Percentiles rank a stretch among this genome's conserved stretches.
phyloP scores from a whole-genome alignment of 208 protist species.

The Trypanosoma caninum region DNA sequence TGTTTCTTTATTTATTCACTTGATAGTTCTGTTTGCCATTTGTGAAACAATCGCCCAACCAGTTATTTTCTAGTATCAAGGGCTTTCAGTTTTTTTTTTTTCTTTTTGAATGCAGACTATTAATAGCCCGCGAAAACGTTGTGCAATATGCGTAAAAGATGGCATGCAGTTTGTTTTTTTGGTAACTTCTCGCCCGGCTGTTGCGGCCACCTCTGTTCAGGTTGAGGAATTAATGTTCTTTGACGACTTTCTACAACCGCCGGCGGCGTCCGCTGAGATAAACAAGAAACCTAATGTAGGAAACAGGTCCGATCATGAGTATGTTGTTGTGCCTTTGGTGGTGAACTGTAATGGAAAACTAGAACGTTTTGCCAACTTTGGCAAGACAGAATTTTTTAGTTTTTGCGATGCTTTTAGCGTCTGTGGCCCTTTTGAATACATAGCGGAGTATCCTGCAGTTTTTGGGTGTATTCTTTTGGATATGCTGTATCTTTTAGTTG shows the following conservation, averaged over 20 bases:
- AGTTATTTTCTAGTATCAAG: not conserved
- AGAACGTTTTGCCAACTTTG: constrained; percentile 40
- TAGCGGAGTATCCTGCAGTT: constrained; percentile 57
- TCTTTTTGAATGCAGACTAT: constrained; percentile 17
- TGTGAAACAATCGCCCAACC: no score
- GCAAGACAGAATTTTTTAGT: constrained; percentile 49
- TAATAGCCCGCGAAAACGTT: constrained; percentile 39
- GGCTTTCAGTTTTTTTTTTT: not conserved
- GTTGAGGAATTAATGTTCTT: constrained; percentile 75
- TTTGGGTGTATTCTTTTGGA: constrained; percentile 78
- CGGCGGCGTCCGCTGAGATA: constrained; percentile 7
- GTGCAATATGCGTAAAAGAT: constrained; percentile 46
- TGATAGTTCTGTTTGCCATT: no score
- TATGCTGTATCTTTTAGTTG: constrained; percentile 78
- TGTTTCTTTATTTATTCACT: not conserved
- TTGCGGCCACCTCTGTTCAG: constrained; percentile 24
- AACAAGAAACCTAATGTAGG: not conserved
- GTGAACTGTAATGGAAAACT: constrained; percentile 59
- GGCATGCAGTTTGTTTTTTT: constrained; percentile 57
- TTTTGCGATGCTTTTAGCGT: constrained; percentile 42
- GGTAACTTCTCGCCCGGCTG: constrained; percentile 40
- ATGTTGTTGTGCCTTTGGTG: constrained; percentile 38
- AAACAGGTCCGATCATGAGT: constrained; percentile 31
- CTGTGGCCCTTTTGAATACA: constrained; percentile 62
- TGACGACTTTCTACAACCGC: constrained; percentile 23